These are phyloP conservation scores for Penicillium cinerascens DNA, from an alignment of 495 filamentous ascomycete species.

Conservation along the genomic window DNA sequence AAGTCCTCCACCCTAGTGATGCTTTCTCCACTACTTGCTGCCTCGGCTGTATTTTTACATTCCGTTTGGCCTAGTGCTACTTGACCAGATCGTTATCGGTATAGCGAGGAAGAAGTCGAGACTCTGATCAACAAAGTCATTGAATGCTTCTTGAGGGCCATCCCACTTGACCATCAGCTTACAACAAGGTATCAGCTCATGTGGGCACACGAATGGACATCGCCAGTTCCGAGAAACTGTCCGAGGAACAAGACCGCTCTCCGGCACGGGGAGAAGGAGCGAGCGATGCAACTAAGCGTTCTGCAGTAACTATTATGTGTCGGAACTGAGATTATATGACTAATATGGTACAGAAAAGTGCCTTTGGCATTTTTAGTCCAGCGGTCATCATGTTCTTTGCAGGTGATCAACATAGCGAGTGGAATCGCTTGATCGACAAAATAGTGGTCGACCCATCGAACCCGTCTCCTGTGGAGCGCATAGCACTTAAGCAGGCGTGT, in stretches of 20 bases:
- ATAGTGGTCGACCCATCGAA: no score
- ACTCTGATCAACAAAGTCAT: constrained; percentile 18
- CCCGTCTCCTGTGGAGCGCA: no score
- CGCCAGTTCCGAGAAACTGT: background rate
- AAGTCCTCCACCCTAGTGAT: background rate
- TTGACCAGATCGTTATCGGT: constrained; percentile 27
- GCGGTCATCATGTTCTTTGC: no score
- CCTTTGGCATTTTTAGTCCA: no score
- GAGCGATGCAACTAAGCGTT: background rate
- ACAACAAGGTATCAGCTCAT: no score
- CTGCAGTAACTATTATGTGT: background rate
- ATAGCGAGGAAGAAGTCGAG: constrained; percentile 20
- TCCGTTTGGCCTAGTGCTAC: no score
- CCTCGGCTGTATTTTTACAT: no score
- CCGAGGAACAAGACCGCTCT: constrained; percentile 1
- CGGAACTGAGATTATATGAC: no score
- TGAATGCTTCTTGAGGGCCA: constrained; percentile 18
- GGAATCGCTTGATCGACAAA: background rate
- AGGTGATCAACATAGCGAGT: no score
- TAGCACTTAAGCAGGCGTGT: no score
- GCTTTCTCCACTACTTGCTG: background rate
- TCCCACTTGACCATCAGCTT: constrained; percentile 6
- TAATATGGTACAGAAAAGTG: no score
- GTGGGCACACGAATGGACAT: no score
- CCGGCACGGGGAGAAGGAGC: background rate